Evolutionary conservation across 768 basidiomycete species (phyloP).

Genomic region (Lyophyllum decastes): DNA sequence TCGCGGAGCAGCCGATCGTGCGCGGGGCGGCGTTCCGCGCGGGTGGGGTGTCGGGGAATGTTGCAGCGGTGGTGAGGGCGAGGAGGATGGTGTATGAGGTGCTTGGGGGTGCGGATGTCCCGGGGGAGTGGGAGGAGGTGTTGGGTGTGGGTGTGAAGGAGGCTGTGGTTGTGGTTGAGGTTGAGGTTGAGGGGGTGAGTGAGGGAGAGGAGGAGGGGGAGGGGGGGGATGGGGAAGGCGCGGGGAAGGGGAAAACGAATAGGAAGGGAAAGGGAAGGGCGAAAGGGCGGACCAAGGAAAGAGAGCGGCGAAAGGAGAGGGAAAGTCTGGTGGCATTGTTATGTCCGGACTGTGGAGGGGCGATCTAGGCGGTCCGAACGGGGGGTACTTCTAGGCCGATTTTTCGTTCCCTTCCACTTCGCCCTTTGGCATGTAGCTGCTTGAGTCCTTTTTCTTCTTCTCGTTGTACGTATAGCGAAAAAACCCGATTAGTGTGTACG

Average conservation of each 20-base stretch:
- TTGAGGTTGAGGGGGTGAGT: background rate
- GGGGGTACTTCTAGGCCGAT: no score
- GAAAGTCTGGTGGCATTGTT: conserved; percentile 2
- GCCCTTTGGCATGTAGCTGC: no score
- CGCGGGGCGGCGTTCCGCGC: conserved; percentile 37
- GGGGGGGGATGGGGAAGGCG: background rate
- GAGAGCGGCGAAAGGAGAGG: background rate
- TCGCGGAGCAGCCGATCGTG: conserved; percentile 56
- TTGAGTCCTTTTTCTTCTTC: no score
- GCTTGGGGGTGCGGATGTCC: conserved; percentile 30
- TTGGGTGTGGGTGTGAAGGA: conserved; percentile 16
- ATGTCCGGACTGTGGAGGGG: conserved; percentile 14
- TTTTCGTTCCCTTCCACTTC: no score
- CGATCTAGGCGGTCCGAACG: no score
- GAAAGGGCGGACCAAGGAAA: background rate
- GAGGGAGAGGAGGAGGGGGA: background rate
- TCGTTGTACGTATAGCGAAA: no score
- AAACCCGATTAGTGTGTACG: no score
- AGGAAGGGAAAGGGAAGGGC: background rate
- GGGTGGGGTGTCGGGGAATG: conserved; percentile 54
- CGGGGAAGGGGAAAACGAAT: background rate
- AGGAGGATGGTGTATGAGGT: conserved; percentile 45
- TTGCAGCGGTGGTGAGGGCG: conserved; percentile 45
- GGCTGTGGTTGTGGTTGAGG: conserved; percentile 19
- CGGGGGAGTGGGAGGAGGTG: conserved; percentile 42